phyloP scores from a whole-genome alignment of 2,329 filamentous ascomycete species.

The Aspergillus fischeri region DNA sequence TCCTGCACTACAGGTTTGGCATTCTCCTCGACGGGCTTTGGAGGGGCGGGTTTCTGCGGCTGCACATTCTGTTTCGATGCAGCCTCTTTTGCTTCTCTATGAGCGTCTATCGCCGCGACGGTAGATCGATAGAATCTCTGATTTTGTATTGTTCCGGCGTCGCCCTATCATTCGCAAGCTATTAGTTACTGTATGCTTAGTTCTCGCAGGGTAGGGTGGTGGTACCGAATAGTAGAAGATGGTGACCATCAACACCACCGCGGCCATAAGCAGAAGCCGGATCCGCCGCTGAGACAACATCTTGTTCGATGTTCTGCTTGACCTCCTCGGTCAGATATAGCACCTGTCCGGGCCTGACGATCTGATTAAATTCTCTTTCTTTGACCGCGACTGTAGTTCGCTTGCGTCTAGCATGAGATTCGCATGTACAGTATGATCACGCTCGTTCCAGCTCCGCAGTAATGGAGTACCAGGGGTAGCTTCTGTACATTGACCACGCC shows the following conservation, averaged over 20 bases:
- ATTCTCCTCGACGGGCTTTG: constrained; percentile 42
- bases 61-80: constrained; percentile 57
- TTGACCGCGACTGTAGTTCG: not conserved
- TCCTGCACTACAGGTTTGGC: constrained; percentile 13
- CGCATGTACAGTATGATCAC: not conserved
- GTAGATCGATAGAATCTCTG: constrained; percentile 55
- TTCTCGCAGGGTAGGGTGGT: not conserved
- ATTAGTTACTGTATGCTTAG: constrained; percentile 3
- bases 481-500: not conserved
- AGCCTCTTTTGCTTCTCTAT: constrained; percentile 37
- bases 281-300: constrained; percentile 71
- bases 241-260: constrained; percentile 61
- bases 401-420: not conserved
- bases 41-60: constrained; percentile 60
- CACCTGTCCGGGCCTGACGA: not conserved
- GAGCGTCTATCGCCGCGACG: constrained; percentile 50
- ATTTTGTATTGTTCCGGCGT: constrained; percentile 37
- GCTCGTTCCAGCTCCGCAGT: not conserved
- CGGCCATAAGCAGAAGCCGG: constrained; percentile 61
- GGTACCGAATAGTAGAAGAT: constrained; percentile 70
- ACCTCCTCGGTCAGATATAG: not conserved
- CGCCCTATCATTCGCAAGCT: constrained; percentile 27
- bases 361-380: not conserved
- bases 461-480: not conserved
- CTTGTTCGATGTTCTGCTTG: constrained; percentile 1